Evolutionary conservation across 129 eudicot species (phyloP), one percentile per base, ranked within the genome.

Genomic region (Calendula officinalis): DNA sequence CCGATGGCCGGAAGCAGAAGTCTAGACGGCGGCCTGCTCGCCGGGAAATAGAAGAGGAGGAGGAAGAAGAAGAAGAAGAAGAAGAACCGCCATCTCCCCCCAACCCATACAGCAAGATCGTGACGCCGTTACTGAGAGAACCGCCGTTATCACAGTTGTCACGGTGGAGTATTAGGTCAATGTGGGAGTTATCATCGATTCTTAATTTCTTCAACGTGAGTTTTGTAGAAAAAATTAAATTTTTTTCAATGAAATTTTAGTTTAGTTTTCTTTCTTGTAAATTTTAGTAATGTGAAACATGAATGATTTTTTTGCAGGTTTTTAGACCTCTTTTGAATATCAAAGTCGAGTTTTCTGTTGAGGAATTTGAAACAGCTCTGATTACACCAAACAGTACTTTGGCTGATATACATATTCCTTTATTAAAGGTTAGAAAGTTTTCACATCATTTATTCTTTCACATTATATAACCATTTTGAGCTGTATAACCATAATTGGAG

Each of bases 341-440:
- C 32, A 77, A 86, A 43, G 86, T 66, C 17, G 98, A 88, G 55
- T 92, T 92, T 40, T 78, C 95, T 3, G 95, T 77, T 5, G 98
- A 92, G 77, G 98, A 92, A 89, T 79, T 92, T 15, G 98, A 92
- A 83, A 82, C 96, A 17, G 95, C 98, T 51, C 73, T 92, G 87
- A 75, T 92, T 54, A 76, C 82, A 14, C 98, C 98, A 7, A 92
- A 85, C 76, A 80, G 55, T 66, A 88, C 91, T 2, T 60, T 92
- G 86, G 82, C 56, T 64, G 91, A 78, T 66, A 71, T 92, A 45
- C 98, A 92, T 63, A 88, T 92, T 58, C 96, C 98, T 27, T 66
- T 92, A 72, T 74, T 92, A 56, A 92, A 82, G 98, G 98, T 92
- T 62, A 34, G 95, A 50, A 44, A 15, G 16, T 70, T 8, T 22